Conservation (phyloP, 768 basidiomycete genomes). For the Ramaria sp. region DNA sequence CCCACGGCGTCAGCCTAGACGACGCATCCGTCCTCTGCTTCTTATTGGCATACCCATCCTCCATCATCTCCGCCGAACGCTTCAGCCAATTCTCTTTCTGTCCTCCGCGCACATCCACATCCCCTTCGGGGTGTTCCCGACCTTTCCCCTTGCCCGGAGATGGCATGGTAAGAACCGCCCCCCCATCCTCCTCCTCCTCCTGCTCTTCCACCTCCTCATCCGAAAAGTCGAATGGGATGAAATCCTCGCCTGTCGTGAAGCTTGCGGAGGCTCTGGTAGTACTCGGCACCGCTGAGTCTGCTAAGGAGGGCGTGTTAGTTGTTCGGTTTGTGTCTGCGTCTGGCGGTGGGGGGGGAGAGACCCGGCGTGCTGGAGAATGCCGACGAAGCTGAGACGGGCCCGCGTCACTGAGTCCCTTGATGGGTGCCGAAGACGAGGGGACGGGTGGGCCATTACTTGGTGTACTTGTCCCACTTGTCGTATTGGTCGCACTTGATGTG, state of each 20-base stretch:
- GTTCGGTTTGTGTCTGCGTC: not conserved
- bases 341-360: not conserved
- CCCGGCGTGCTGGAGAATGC: not conserved
- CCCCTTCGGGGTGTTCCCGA: conserved; percentile 7
- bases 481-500: not conserved
- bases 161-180: not conserved
- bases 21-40: conserved; percentile 41
- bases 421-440: not conserved
- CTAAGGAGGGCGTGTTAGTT: not conserved
- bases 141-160: not conserved
- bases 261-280: not conserved
- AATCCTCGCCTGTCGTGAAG: conserved; percentile 17
- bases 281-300: not conserved
- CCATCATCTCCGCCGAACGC: conserved; percentile 33
- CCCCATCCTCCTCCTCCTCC: conserved; percentile 14
- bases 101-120: conserved; percentile 16
- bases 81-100: conserved; percentile 27
- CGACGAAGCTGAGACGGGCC: not conserved
- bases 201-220: conserved; percentile 17
- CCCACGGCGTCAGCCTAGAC: conserved; percentile 61
- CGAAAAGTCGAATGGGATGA: conserved; percentile 19
- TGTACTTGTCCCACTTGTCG: not conserved
- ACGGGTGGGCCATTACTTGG: not conserved
- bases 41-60: conserved; percentile 40
- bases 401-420: not conserved